Conservation (phyloP, 805 yeast species). For the Danielozyma ontarioensis region DNA sequence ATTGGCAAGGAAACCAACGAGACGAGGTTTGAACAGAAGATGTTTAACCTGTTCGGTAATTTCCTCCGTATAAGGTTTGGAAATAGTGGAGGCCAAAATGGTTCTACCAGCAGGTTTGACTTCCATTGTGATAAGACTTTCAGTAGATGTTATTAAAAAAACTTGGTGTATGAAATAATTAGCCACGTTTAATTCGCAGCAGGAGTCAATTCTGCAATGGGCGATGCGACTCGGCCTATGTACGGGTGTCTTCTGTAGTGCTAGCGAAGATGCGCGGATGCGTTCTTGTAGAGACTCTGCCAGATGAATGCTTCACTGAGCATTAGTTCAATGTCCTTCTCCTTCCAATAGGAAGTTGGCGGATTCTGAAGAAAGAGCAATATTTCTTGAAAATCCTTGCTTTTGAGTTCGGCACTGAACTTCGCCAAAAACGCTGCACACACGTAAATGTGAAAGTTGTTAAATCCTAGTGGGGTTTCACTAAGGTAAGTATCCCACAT, state of each 20-base stretch:
- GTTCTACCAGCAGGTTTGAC: conserved; percentile 65
- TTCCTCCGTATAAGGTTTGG: conserved; percentile 76
- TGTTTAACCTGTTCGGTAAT: conserved; percentile 51
- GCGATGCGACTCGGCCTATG: too few relatives aligned
- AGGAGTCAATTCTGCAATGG: too few relatives aligned
- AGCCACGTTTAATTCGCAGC: too few relatives aligned
- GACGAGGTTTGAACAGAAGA: conserved; percentile 57
- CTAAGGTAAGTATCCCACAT: conserved; percentile 97
- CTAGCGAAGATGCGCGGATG: conserved; percentile 87
- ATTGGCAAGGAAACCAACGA: conserved; percentile 91
- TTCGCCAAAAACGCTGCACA: conserved; percentile 94
- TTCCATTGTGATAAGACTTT: conserved; percentile 6
- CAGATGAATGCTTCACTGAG: conserved; percentile 95
- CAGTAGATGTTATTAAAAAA: neutral
- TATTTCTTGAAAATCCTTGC: conserved; percentile 92
- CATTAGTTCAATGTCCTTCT: conserved; percentile 84
- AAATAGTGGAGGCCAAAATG: conserved; percentile 80
- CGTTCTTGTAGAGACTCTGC: conserved; percentile 89
- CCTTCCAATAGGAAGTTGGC: conserved; percentile 83
- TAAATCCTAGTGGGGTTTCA: conserved; percentile 73
- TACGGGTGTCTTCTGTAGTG: too few relatives aligned
- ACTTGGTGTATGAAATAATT: too few relatives aligned
- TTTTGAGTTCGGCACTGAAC: conserved; percentile 73
- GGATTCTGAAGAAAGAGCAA: conserved; percentile 87
- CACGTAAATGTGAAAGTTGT: conserved; percentile 91